These are phyloP conservation scores for Hirsutella thompsonii DNA, from an alignment of 2,329 filamentous ascomycete species.

Conservation along the genomic window DNA sequence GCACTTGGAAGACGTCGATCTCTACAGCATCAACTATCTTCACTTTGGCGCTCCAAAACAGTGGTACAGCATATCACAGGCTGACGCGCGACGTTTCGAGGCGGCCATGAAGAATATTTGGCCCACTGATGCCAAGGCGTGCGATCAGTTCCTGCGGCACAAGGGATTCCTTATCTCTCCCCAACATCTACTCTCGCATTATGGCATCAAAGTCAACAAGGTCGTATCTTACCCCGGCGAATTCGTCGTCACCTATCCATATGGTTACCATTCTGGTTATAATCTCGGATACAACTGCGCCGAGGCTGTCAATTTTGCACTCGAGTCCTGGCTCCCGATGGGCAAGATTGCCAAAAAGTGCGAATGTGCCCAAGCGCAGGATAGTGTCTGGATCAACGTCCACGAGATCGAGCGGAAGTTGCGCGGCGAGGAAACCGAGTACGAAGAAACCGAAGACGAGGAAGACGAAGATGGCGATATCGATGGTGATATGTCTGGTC, in stretches of 20 bases:
- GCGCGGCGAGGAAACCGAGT: slow-evolving; percentile 76
- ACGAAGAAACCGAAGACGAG: slow-evolving; percentile 59
- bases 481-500: slow-evolving; percentile 45
- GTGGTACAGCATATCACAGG: slow-evolving; percentile 98
- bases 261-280: slow-evolving; percentile 96
- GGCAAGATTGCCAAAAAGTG: slow-evolving; percentile 94
- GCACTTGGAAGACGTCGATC: slow-evolving; percentile 96
- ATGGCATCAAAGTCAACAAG: slow-evolving; percentile 92
- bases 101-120: slow-evolving; percentile 90
- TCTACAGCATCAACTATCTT: slow-evolving; percentile 99
- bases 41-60: slow-evolving; percentile 98
- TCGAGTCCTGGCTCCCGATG: slow-evolving; percentile 90
- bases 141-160: slow-evolving; percentile 90
- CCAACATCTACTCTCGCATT: slow-evolving; percentile 72
- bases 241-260: slow-evolving; percentile 96
- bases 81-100: slow-evolving; percentile 85
- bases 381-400: slow-evolving; percentile 98
- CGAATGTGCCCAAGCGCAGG: slow-evolving; percentile 84
- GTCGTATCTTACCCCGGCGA: slow-evolving; percentile 92
- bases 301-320: slow-evolving; percentile 95
- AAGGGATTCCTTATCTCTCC: slow-evolving; percentile 97
- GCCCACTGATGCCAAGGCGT: slow-evolving; percentile 90
- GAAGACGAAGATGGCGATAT: slow-evolving; percentile 46
- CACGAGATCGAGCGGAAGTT: slow-evolving; percentile 91
- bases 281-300: slow-evolving; percentile 98